Evolutionary conservation across 768 basidiomycete genomes (phyloP), one percentile per base, ranked within the genome.

Genomic region (Ephemerocybe angulata): DNA sequence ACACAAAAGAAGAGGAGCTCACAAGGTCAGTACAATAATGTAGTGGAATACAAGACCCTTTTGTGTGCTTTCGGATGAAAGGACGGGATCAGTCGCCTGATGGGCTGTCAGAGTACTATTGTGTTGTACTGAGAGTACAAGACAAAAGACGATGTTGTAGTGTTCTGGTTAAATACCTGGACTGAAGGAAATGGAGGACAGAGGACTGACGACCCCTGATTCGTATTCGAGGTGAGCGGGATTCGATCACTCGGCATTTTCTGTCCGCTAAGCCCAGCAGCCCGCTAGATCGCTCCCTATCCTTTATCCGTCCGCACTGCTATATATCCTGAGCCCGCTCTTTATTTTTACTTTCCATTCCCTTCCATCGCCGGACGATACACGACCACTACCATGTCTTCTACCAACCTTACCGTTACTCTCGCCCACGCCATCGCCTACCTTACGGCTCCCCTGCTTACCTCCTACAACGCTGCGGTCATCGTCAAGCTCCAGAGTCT

Each of bases 361-460:
- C 58, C 62, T 58, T 52, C 56, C 70, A 83, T 85, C 85, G 85
- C 84, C 75, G 83, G 83, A 74, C 85, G 84, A 86, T 82, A 74
- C 64, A 58, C 58, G 63, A 54, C 47, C 54, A 59, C 60, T 61
- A 59, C 56, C 56, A 79, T 78, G 76, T 71, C 75, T 60, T 73
- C 81, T 61, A 70, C 78, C 61, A 77, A 69, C 62, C 83, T 92
- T 68, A 75, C 85, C 58, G 67, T 82, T 71, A 79, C 88, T 59
- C 81, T 92, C 68, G 78, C 86, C 56, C 86, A 91, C 63, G 85
- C 85, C 67, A 79, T 90, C 67, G 73, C 84, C 54, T 88, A 84
- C 75, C 77, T 92, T 68, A 89, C 86, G 33, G 78, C 80, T 30
- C 82, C 86, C 54, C 80, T 90, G 57, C 73, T 78, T 61, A 63